Base-by-base conservation (phyloP, 257 asterid genomes). In the Ocimum tenuiflorum region DNA sequence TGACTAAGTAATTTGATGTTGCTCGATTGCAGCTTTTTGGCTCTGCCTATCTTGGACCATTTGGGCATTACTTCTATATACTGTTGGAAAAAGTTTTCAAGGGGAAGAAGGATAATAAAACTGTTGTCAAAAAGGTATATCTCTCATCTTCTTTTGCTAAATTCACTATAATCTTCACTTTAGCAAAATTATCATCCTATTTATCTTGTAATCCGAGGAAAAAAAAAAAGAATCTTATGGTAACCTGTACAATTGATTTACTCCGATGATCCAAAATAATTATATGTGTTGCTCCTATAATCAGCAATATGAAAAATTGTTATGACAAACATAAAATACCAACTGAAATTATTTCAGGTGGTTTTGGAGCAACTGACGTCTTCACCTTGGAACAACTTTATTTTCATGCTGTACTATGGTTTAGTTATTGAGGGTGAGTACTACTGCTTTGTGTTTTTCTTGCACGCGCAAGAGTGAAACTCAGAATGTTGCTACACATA, bases 391-490 rank as follows among this genome's bases (percentile, higher is more conserved):
- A 86, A 91, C 85, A 91, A 91, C 86, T 42, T 91, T 51, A 47
- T 88, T 80, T 91, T 91, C 86, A 85, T 91, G 98, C 24, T 91
- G 50, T 91, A 88, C 81, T 88, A 83, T 69, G 98, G 98, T 1
- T 49, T 88, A 29, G 88, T 82, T 48, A 64, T 91, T 31, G 98
- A 91, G 50, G 89, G 98, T 86, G 73, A 83, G 94, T 75, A 19
- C 20, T 10, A 35, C 47, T 31, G 23, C 27, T 35, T 22, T n/a
- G 29, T 12, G 20, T 54, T 64, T 33, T 3, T 48, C 29, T 14
- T 61, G 67, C 66, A 39, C 42, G 20, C 18, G 31, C 27, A 23
- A 13, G 53, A 23, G 22, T 8, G 17, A 45, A 2, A 27, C 31
- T 27, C 31, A 4, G 3, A 27, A 27, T 1, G 31, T 1, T n/a